Base-by-base conservation (phyloP, 2,329 filamentous ascomycete genomes). In the Chaetomium globosum region DNA sequence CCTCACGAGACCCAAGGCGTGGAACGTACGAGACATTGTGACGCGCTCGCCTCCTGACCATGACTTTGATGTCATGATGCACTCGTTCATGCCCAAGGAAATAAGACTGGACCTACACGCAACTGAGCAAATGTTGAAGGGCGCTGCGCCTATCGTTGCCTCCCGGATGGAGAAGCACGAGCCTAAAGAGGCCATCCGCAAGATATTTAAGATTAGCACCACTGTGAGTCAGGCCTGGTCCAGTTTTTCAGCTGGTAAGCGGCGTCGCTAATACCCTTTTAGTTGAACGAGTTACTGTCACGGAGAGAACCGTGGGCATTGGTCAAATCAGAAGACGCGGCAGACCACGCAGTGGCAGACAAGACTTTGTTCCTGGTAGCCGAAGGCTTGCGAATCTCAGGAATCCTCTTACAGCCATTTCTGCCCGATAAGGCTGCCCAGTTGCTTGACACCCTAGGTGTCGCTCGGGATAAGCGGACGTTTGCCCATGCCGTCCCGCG, bases 381-480 rank as follows among this genome's bases (percentile, higher is more conserved):
- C 9, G 95, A 99, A 77, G 85, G 89, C 4, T 75, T 97, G 55
- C 89, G 95, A 46, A 86, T 97, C 28, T 81, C 83, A 0, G 92
- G 89, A 16, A 97, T 99, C 71, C 80, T 98, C 55, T 80, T 99
- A 53, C 93, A 97, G 76, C 93, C 95, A 1, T 91, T 93, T 73
- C 96, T 99, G 84, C 95, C 95, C 0, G 82, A 80, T 49, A 96
- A 96, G 76, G 85, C 92, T 55, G 77, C 78, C 12, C 80, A 86
- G 69, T 77, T 97, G 36, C 83, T 99, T 0, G 89, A 97, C 74
- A 84, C 89, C 72, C 80, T 99, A 9, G 89, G 90, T 1, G 93
- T 99, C 4, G 78, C 80, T 3, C 75, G 80, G 9, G 81, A 84
- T 10, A 85, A 84, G 60, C 83, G 94, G 64, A 84, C 80, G 0